Conservation (phyloP, 1,284 basidiomycete genomes). For the Pterulicium gracile region DNA sequence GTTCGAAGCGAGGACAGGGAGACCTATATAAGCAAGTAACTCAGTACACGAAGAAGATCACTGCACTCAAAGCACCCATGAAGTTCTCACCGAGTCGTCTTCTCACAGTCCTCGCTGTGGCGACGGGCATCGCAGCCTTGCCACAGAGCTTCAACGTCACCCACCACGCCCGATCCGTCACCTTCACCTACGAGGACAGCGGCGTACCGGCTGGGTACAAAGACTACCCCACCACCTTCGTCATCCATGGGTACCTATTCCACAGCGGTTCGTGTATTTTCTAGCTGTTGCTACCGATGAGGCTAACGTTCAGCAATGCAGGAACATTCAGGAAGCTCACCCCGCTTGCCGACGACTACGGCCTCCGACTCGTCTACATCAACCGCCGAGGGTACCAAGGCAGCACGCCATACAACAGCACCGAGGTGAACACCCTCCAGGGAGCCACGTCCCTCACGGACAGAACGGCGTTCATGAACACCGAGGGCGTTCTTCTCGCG, state of each 20-base stretch:
- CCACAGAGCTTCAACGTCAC: background rate
- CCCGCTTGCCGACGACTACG: constrained; percentile 14
- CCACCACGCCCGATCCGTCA: background rate
- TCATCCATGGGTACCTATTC: background rate
- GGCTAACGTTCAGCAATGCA: no score
- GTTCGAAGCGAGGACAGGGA: background rate
- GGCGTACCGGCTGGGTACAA: constrained; percentile 1
- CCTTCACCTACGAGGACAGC: constrained; percentile 4
- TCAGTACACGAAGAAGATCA: background rate
- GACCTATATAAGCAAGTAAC: no score
- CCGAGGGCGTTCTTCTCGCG: constrained; percentile 15
- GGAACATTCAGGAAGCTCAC: constrained; percentile 17
- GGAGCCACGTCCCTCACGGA: constrained; percentile 8
- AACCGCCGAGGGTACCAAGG: constrained; percentile 22
- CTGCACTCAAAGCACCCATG: background rate
- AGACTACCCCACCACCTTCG: constrained; percentile 2
- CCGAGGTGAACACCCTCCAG: constrained; percentile 16
- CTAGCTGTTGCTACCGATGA: no score
- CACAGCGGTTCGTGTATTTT: background rate
- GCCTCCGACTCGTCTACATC: constrained; percentile 18
- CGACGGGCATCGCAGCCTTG: background rate
- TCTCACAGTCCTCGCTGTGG: background rate
- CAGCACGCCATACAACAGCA: constrained; percentile 14
- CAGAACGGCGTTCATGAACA: constrained; percentile 8
- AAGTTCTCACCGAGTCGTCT: background rate